Evolutionary conservation across 2,329 filamentous ascomycete genomes (phyloP).

Genomic region (Hymenoscyphus fraxineus): DNA sequence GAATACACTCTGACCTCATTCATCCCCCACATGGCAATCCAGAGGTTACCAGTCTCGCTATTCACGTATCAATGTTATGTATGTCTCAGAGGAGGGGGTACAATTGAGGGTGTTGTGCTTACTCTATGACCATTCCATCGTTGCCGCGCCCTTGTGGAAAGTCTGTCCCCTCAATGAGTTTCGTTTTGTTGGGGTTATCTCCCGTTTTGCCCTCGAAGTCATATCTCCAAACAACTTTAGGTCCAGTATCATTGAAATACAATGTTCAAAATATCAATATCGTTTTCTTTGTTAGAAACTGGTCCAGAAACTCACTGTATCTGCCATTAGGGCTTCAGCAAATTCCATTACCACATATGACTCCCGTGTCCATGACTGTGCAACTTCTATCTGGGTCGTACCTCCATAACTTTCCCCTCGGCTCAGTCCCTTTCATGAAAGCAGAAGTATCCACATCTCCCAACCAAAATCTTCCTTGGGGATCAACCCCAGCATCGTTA

Average conservation of each 20-base stretch:
- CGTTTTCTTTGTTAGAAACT: neutral
- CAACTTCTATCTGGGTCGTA: constrained; percentile 33
- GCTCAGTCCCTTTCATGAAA: constrained; percentile 6
- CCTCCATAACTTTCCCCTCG: constrained; percentile 29
- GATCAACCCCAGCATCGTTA: constrained; percentile 11
- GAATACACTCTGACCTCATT: constrained; percentile 37
- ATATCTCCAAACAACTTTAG: constrained; percentile 33
- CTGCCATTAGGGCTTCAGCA: constrained; percentile 38
- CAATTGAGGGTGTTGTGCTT: constrained; percentile 14
- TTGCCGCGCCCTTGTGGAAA: constrained; percentile 28
- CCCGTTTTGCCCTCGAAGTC: constrained; percentile 36
- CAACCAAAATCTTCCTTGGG: constrained; percentile 9
- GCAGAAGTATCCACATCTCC: constrained; percentile 4
- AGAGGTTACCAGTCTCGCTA: constrained; percentile 37
- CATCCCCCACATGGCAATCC: constrained; percentile 37
- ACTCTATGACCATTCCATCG: constrained; percentile 40
- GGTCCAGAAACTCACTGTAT: constrained; percentile 28
- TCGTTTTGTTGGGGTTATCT: constrained; percentile 33
- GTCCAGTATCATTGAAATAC: constrained; percentile 37
- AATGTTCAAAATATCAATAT: constrained; percentile 23
- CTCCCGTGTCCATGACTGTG: constrained; percentile 35
- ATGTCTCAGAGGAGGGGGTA: neutral
- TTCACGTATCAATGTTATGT: constrained; percentile 1
- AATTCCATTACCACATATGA: constrained; percentile 38
- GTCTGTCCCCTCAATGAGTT: constrained; percentile 21